Base-by-base conservation (phyloP, 2,329 filamentous ascomycete genomes). In the Colletotrichum falcatum region DNA sequence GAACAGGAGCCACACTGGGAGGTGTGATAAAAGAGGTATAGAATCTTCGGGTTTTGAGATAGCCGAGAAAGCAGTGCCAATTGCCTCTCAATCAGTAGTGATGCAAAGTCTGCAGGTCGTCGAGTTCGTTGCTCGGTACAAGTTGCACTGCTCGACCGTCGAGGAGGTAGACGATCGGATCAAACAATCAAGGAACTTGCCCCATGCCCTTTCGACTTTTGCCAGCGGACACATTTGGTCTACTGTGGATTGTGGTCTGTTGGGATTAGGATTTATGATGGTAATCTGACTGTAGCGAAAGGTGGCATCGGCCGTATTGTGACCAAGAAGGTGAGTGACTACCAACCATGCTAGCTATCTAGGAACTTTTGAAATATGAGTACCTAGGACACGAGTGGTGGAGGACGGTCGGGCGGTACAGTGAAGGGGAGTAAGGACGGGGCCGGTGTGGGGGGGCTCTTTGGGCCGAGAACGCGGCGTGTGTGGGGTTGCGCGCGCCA, bases 1-100 rank as follows among this genome's bases (percentile, higher is more conserved):
- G 58, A 8, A 28, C 33, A 46, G 20, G 20, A 23, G 28, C 37
- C 35, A 35, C 26, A 39, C 26, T n/a, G 37, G 9, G 26, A 59
- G 54, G n/a, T 39, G 37, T n/a, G 46, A 59, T 54, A 53, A 60
- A 53, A 60, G 61, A 58, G 46, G 30, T 26, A 65, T 60, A 69
- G 53, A 69, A 54, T 65, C 44, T 55, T 60, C 46, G 61, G 66
- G 46, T 54, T 60, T 46, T 8, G n/a, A 60, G 49, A 62, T 64
- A 37, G 42, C 44, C 56, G 58, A 54, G 63, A 42, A 39, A 42
- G 30, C 49, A 35, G 33, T 56, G 28, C 42, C 33, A 16, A 9
- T n/a, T 44, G 56, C 35, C 49, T 61, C 26, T 55, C 33, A 20
- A 26, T 28, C 39, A 48, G 55, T 48, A 61, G 35, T 53, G 60